Percentiles rank a stretch among this genome's conserved stretches.
These are phyloP conservation scores for Mucor piriformis DNA, from an alignment of 371 early-diverging fungal genomes.

Conservation along the genomic window DNA sequence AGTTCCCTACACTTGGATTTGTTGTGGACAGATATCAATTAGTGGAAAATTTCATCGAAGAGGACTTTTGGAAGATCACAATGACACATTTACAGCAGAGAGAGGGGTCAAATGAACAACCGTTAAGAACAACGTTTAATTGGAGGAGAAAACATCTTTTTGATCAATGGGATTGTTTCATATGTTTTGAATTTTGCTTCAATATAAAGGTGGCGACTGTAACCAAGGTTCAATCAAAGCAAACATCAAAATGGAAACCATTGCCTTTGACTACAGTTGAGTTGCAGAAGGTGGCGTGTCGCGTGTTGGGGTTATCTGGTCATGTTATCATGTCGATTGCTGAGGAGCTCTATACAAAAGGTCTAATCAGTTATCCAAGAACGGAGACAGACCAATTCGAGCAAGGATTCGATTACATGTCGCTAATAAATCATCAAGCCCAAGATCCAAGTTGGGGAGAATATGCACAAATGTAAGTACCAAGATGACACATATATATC, in stretches of 20 bases:
- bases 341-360: slow-evolving; percentile 83
- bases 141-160: slow-evolving; percentile 83
- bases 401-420: slow-evolving; percentile 71
- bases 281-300: slow-evolving; percentile 86
- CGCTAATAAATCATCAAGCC: slow-evolving; percentile 70
- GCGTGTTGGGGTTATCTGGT: slow-evolving; percentile 75
- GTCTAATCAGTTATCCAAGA: slow-evolving; percentile 98
- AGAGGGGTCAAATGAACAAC: slow-evolving; percentile 22
- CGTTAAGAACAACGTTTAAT: slow-evolving; percentile 59
- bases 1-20: slow-evolving; percentile 99
- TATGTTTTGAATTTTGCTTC: slow-evolving; percentile 77
- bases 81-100: slow-evolving; percentile 47
- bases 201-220: slow-evolving; percentile 66
- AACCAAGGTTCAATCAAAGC: slow-evolving; percentile 57
- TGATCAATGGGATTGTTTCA: slow-evolving; percentile 71
- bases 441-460: slow-evolving; percentile 65
- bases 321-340: slow-evolving; percentile 90
- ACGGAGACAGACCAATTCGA: slow-evolving; percentile 99
- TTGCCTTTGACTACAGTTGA: slow-evolving; percentile 96
- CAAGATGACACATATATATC: not conserved
- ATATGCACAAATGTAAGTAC: slow-evolving; percentile 69
- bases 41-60: slow-evolving; percentile 85
- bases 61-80: slow-evolving; percentile 91
- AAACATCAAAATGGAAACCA: slow-evolving; percentile 88
- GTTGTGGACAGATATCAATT: slow-evolving; percentile 92